A percentile compares a stretch with the other conserved stretches of the same genome.
Evolutionary conservation across 2,329 filamentous ascomycete species (phyloP).

Genomic region (Paraconiothyrium brasiliense): DNA sequence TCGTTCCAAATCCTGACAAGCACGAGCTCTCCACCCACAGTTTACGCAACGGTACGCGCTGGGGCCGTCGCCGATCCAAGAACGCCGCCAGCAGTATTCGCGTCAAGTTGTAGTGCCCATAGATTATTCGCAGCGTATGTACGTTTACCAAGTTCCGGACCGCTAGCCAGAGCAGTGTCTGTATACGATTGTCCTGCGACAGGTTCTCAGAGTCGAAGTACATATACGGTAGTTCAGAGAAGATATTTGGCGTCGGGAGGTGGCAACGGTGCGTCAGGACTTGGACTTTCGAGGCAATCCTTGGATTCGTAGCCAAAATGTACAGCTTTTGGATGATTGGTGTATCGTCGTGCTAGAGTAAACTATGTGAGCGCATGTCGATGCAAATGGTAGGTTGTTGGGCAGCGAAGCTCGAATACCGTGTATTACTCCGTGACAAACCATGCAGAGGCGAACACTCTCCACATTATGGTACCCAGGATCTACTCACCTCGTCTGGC

Average conservation of each 20-base stretch:
- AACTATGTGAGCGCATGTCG: not conserved
- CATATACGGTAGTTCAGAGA: slow-evolving; percentile 53
- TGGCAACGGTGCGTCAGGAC: slow-evolving; percentile 58
- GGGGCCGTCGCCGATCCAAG: slow-evolving; percentile 44
- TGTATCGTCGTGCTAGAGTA: slow-evolving; percentile 47
- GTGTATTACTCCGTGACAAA: not conserved
- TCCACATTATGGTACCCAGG: not conserved
- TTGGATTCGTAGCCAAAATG: slow-evolving; percentile 53
- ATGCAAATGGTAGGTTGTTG: not conserved
- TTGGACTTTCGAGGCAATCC: slow-evolving; percentile 54
- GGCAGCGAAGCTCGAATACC: not conserved
- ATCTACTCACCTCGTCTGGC: slow-evolving; percentile 29
- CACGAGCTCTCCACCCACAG: slow-evolving; percentile 59
- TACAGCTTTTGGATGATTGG: slow-evolving; percentile 55
- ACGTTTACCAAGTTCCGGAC: slow-evolving; percentile 54
- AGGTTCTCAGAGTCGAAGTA: slow-evolving; percentile 52
- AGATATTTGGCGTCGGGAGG: slow-evolving; percentile 56
- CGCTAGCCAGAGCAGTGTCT: slow-evolving; percentile 50
- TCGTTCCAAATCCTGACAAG: slow-evolving; percentile 38
- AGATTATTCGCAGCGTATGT: slow-evolving; percentile 55
- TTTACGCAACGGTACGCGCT: slow-evolving; percentile 45
- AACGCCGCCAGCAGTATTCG: slow-evolving; percentile 53
- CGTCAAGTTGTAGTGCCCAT: slow-evolving; percentile 55
- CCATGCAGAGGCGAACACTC: not conserved
- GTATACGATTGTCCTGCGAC: slow-evolving; percentile 52